Evolutionary conservation across 1,284 basidiomycete genomes (phyloP).

Genomic region (Pseudozyma sp.): DNA sequence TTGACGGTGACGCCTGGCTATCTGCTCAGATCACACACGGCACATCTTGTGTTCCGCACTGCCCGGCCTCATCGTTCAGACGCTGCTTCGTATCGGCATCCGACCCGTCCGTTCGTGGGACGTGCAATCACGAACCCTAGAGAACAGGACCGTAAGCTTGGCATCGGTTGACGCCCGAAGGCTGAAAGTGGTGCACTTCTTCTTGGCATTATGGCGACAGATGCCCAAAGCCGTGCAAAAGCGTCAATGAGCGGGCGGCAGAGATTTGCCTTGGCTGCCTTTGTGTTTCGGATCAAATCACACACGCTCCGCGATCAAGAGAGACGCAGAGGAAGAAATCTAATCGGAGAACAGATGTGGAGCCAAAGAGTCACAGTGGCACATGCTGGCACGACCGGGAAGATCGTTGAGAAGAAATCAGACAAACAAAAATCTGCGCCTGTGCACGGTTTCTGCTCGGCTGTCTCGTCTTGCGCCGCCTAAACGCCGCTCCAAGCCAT

Average conservation of each 20-base stretch:
- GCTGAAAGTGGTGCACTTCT: not conserved
- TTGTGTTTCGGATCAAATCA: not conserved
- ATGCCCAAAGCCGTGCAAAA: not conserved
- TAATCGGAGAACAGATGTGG: not conserved
- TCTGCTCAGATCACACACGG: not conserved
- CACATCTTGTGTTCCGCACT: not conserved
- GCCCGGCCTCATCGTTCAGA: not conserved
- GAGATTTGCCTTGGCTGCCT: conserved; percentile 11
- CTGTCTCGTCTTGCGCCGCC: not conserved
- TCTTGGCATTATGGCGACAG: conserved; percentile 10
- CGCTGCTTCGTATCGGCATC: not conserved
- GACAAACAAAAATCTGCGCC: not conserved
- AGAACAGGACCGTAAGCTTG: not conserved
- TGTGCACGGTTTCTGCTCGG: conserved; percentile 6
- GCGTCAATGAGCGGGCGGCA: not conserved
- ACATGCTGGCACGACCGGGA: conserved; percentile 35
- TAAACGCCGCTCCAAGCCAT: not conserved
- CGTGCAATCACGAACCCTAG: not conserved
- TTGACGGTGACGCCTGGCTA: not conserved
- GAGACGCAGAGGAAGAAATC: not conserved
- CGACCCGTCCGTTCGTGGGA: too few relatives aligned
- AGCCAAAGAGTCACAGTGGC: not conserved
- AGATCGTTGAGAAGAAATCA: conserved; percentile 31
- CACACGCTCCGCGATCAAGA: conserved; percentile 1
- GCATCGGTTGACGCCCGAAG: conserved; percentile 2